Conservation (phyloP, 176 grass and related monocot species). For the Elaeis guineensis region DNA sequence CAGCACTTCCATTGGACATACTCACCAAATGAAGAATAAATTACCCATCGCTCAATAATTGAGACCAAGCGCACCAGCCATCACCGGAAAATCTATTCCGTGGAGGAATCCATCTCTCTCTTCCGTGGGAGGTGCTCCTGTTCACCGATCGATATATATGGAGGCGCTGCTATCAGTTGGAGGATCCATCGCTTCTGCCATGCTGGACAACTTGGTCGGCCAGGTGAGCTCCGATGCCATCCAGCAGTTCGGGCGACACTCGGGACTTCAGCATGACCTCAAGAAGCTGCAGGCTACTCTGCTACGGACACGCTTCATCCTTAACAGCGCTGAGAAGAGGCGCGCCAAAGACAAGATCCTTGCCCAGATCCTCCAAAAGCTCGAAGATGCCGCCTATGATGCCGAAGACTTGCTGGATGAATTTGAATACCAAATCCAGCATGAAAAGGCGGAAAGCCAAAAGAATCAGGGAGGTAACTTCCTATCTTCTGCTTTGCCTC, state of each 20-base stretch:
- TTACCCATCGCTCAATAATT: too few species aligned
- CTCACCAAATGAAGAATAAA: too few species aligned
- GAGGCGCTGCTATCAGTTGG: too few species aligned
- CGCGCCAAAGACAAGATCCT: not conserved
- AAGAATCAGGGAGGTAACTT: not conserved
- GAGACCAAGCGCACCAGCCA: too few species aligned
- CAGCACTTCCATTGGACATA: too few species aligned
- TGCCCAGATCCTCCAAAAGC: not conserved
- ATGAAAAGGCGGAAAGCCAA: not conserved
- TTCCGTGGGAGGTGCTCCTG: too few species aligned
- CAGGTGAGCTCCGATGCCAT: too few species aligned
- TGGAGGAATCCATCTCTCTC: too few species aligned
- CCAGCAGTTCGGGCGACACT: not conserved
- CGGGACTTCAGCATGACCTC: not conserved
- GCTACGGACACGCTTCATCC: not conserved
- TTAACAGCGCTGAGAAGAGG: slow-evolving; percentile 14
- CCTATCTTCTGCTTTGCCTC: not conserved
- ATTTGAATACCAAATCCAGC: slow-evolving; percentile 1
- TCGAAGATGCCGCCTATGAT: slow-evolving; percentile 2
- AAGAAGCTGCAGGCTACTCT: not conserved
- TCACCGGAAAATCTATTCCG: too few species aligned
- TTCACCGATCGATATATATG: too few species aligned
- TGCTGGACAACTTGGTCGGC: too few species aligned
- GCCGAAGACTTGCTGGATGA: slow-evolving; percentile 17
- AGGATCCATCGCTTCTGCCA: too few species aligned